A percentile compares a stretch with the other conserved stretches of the same genome.
Evolutionary conservation across 345 rosid species (phyloP).

Genomic region (Rhodomyrtus tomentosa): DNA sequence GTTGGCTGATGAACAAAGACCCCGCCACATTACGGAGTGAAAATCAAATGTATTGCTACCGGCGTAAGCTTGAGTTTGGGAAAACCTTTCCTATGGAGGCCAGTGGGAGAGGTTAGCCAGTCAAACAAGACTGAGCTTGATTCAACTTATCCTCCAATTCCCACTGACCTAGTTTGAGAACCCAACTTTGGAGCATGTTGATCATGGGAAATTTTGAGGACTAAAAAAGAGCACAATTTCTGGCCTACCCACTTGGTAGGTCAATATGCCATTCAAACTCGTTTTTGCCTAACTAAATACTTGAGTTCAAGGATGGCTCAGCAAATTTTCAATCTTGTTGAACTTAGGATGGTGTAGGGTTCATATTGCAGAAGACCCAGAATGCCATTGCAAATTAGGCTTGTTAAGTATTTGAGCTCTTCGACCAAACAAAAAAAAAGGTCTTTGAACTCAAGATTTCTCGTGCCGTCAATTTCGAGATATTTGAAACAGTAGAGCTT

Average conservation of each 20-base stretch:
- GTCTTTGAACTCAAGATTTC: background rate
- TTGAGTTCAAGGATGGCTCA: background rate
- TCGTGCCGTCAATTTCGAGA: background rate
- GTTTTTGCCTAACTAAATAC: background rate
- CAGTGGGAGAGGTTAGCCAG: background rate
- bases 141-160: background rate
- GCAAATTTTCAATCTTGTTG: background rate
- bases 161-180: background rate
- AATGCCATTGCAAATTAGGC: background rate
- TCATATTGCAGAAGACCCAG: background rate
- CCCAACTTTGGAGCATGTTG: background rate
- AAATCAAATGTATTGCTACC: background rate
- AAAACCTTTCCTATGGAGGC: background rate
- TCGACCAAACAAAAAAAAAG: no score
- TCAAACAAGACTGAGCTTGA: background rate
- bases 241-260: background rate
- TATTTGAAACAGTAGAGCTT: background rate
- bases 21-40: background rate
- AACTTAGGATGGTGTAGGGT: background rate
- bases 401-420: background rate
- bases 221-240: background rate
- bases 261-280: background rate
- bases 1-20: background rate
- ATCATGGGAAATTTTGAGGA: background rate
- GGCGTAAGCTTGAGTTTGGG: no score